Conservation (phyloP, 225 moss, liverwort and hornwort genomes). For the Pleurozium schreberi region DNA sequence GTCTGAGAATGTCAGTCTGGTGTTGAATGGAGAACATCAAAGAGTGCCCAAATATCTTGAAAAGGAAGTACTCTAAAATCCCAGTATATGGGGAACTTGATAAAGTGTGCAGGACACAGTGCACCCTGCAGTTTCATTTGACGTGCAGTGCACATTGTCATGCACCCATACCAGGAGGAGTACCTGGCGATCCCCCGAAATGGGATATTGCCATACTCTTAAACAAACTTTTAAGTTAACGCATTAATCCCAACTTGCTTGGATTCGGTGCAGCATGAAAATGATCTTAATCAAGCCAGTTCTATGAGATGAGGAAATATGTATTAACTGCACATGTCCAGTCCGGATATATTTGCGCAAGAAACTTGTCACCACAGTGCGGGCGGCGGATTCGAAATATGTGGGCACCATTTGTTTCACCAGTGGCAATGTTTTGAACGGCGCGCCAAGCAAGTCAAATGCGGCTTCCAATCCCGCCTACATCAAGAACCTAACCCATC, state of each 20-base stretch:
- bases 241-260: neutral
- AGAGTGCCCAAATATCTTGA: neutral
- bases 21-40: neutral
- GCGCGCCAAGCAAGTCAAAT: slow-evolving; percentile 41
- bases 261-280: neutral
- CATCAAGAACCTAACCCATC: neutral
- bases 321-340: slow-evolving; percentile 68
- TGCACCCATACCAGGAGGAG: no score
- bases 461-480: slow-evolving; percentile 61
- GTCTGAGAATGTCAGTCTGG: neutral
- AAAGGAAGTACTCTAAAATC: neutral
- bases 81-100: neutral
- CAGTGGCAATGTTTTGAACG: slow-evolving; percentile 36
- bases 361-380: slow-evolving; percentile 53
- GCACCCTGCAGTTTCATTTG: neutral
- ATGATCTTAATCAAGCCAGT: neutral
- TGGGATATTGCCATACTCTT: neutral
- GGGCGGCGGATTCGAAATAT: slow-evolving; percentile 44
- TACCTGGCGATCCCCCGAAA: no score
- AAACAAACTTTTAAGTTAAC: neutral
- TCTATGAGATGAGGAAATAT: neutral
- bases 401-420: slow-evolving; percentile 73
- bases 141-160: neutral
- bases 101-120: no score
- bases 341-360: slow-evolving; percentile 62